phyloP scores from a whole-genome alignment of 2,329 filamentous ascomycete genomes.

The Alternaria viburni region DNA sequence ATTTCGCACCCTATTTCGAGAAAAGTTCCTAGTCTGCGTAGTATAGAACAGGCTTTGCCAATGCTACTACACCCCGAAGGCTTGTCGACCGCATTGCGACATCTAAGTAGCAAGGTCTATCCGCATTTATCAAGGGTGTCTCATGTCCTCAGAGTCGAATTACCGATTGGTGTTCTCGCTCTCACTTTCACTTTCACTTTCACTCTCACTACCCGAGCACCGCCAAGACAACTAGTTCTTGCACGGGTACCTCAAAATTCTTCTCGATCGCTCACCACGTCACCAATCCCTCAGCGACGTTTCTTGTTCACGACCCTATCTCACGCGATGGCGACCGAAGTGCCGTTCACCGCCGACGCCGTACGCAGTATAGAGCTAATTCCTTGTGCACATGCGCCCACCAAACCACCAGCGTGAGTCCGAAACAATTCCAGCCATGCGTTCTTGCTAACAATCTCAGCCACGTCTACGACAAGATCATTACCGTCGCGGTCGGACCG shows the following conservation, averaged over 20 bases:
- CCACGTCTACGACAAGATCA: background rate
- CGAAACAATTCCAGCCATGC: rapidly evolving
- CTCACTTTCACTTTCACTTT: background rate
- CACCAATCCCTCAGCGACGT: rapidly evolving
- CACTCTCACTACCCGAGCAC: background rate
- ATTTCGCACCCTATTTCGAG: background rate
- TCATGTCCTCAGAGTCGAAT: background rate
- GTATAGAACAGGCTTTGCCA: too few relatives aligned
- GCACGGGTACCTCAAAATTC: background rate
- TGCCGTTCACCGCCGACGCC: background rate
- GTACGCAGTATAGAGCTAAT: too few relatives aligned
- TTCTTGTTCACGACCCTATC: background rate
- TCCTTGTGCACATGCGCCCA: background rate
- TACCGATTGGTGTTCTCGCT: background rate
- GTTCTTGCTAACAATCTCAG: background rate
- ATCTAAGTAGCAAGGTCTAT: background rate
- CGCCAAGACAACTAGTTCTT: background rate
- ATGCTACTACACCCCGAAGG: background rate
- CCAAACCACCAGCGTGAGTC: background rate
- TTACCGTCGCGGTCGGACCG: background rate
- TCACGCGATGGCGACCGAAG: background rate
- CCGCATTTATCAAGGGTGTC: too few relatives aligned
- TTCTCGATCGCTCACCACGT: background rate
- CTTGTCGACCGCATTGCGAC: rapidly evolving
- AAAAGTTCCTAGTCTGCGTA: background rate